A percentile compares a stretch with the other conserved stretches of the same genome.
Evolutionary conservation across 2,329 filamentous ascomycete genomes (phyloP).

Genomic region (Paracoccidioides brasiliensis): DNA sequence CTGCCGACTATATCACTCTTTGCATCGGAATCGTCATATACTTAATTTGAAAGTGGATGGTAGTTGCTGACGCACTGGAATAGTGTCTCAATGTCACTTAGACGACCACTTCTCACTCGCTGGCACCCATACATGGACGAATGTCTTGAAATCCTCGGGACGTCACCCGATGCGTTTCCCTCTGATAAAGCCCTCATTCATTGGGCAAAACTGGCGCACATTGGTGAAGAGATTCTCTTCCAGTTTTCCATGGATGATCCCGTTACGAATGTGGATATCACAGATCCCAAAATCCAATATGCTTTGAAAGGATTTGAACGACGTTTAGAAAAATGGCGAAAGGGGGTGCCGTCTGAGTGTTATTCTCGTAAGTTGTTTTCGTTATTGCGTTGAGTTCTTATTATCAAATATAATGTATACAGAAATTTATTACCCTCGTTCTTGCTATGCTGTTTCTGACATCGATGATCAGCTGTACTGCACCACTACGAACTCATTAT

Average conservation of each 20-base stretch:
- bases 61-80: slow-evolving; percentile 5
- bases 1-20: background rate
- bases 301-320: slow-evolving; percentile 52
- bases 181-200: slow-evolving; percentile 44
- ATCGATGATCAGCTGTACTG: slow-evolving; percentile 40
- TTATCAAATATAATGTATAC: background rate
- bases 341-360: slow-evolving; percentile 39
- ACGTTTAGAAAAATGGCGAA: slow-evolving; percentile 48
- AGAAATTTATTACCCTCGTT: slow-evolving; percentile 3
- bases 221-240: slow-evolving; percentile 55
- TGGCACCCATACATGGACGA: slow-evolving; percentile 53
- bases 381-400: background rate
- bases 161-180: slow-evolving; percentile 42
- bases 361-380: slow-evolving; percentile 40
- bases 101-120: slow-evolving; percentile 45
- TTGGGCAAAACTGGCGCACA: slow-evolving; percentile 45
- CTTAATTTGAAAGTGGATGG: background rate
- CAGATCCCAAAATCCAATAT: slow-evolving; percentile 51
- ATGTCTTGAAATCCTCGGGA: slow-evolving; percentile 44
- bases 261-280: slow-evolving; percentile 38
- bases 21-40: background rate
- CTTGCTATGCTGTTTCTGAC: background rate
- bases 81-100: slow-evolving; percentile 45
- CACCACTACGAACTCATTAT: slow-evolving; percentile 51
- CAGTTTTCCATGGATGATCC: slow-evolving; percentile 58